Conservation (phyloP, 208 protist species). For the Wallacemonas sp. region DNA sequence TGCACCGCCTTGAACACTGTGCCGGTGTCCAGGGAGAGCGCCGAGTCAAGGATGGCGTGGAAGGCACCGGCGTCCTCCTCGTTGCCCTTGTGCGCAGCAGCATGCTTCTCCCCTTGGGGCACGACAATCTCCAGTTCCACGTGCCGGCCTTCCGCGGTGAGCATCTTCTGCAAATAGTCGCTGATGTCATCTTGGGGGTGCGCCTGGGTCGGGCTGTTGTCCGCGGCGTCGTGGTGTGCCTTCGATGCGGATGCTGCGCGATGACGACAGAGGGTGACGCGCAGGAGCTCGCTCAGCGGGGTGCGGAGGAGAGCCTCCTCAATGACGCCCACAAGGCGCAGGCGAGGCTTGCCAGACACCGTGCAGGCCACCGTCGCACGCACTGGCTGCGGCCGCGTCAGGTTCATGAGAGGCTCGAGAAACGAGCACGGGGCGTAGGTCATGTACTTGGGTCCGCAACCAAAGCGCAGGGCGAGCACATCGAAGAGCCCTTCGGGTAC, state of each 20-base stretch:
- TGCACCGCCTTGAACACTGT: neutral
- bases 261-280: constrained; percentile 22
- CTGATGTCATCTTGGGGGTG: neutral
- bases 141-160: neutral
- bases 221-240: neutral
- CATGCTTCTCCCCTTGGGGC: neutral
- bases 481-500: constrained; percentile 75
- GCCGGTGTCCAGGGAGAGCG: neutral
- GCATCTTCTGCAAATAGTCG: neutral
- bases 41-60: neutral
- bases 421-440: constrained; percentile 53
- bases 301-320: constrained; percentile 46
- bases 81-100: neutral
- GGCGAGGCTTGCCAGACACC: constrained; percentile 12
- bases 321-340: constrained; percentile 31
- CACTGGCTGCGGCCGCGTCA: constrained; percentile 26
- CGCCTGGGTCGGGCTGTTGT: neutral
- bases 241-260: neutral
- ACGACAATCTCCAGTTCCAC: constrained; percentile 3
- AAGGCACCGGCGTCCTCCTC: no score
- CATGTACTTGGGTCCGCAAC: constrained; percentile 63
- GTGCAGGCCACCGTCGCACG: constrained; percentile 36
- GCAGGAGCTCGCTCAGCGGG: constrained; percentile 45
- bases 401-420: constrained; percentile 21
- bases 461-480: constrained; percentile 54